phyloP scores from a whole-genome alignment of 805 yeast species.

The Ogataea salicorniae region DNA sequence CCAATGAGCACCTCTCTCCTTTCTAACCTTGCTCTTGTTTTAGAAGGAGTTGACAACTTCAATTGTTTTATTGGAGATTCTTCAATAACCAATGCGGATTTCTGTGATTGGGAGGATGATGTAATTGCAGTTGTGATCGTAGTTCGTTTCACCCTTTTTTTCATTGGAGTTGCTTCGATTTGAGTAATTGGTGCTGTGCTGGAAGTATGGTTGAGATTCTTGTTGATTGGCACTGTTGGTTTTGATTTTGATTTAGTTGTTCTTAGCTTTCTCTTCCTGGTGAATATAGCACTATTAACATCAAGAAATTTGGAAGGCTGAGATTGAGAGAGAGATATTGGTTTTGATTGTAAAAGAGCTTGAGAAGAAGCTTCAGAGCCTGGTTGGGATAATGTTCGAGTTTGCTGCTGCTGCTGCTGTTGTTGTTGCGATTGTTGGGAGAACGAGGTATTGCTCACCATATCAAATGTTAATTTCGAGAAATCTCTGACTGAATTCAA shows the following conservation, averaged over 20 bases:
- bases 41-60: slow-evolving; percentile 7
- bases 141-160: slow-evolving; percentile 3
- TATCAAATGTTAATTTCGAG: slow-evolving; percentile 30
- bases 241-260: slow-evolving; percentile 1
- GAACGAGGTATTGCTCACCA: slow-evolving; percentile 24
- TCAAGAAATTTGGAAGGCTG: not conserved
- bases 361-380: slow-evolving; percentile 6
- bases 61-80: slow-evolving; percentile 18
- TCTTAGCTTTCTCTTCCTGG: slow-evolving; percentile 15
- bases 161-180: slow-evolving; percentile 28
- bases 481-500: slow-evolving; percentile 17
- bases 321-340: not conserved
- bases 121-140: not conserved
- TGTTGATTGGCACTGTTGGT: not conserved
- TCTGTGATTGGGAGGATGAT: not conserved
- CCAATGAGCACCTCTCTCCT: slow-evolving; percentile 2
- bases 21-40: slow-evolving; percentile 1
- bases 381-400: not conserved
- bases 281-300: slow-evolving; percentile 12
- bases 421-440: slow-evolving; percentile 1
- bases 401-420: too few species aligned
- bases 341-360: not conserved
- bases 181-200: slow-evolving; percentile 14
- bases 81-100: slow-evolving; percentile 9
- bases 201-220: not conserved